Evolutionary conservation across 371 early-diverging fungal species (phyloP).

Genomic region (Parasitella parasitica): DNA sequence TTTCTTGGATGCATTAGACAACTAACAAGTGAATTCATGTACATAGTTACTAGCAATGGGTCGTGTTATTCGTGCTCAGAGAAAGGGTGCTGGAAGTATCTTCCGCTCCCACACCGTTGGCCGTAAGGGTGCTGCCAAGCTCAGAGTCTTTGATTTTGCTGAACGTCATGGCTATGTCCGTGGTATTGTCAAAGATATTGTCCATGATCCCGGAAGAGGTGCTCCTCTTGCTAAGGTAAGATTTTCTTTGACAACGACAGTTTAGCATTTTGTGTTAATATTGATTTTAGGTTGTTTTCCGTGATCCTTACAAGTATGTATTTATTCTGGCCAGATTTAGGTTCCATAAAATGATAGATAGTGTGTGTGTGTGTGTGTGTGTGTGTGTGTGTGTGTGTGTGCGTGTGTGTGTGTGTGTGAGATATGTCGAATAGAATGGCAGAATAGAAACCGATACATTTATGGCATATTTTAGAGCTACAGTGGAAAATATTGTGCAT

Average conservation of each 20-base stretch:
- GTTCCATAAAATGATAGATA: neutral
- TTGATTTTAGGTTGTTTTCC: conserved; percentile 88
- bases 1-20: neutral
- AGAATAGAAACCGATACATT: no score
- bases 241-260: neutral
- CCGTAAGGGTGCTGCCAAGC: conserved; percentile 96
- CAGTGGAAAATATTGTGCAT: conserved; percentile 54
- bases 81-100: conserved; percentile 98
- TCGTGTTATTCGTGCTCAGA: conserved; percentile 83
- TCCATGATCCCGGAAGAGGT: conserved; percentile 99
- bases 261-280: neutral
- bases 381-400: no score
- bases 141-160: conserved; percentile 90
- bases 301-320: conserved; percentile 53
- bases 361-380: neutral
- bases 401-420: no score
- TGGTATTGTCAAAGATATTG: conserved; percentile 95
- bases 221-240: conserved; percentile 96
- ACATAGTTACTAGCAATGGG: conserved; percentile 44
- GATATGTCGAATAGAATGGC: no score
- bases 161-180: conserved; percentile 94
- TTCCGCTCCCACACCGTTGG: conserved; percentile 95
- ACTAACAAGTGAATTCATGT: neutral
- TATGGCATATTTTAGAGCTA: no score
- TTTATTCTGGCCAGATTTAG: neutral